Percentiles rank a stretch among this genome's conserved stretches.
Evolutionary conservation across 2,329 filamentous ascomycete genomes (phyloP).

Genomic region (Achaetomium macrosporum): DNA sequence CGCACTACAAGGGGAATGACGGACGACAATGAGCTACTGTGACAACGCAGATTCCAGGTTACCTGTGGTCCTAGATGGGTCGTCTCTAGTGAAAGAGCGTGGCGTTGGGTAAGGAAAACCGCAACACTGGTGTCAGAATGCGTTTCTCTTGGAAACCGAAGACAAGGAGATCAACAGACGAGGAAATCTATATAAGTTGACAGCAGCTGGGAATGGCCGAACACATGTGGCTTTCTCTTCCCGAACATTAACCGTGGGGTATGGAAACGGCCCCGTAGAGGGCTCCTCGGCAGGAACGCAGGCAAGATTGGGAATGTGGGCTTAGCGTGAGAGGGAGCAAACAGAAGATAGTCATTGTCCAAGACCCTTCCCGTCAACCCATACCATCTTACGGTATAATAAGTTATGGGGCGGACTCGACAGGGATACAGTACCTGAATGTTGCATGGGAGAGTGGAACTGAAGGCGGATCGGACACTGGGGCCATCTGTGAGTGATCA

Average conservation of each 20-base stretch:
- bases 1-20: not conserved
- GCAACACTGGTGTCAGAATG: constrained; percentile 14
- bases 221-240: constrained; percentile 15
- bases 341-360: constrained; percentile 10
- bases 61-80: not conserved
- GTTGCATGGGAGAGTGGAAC: constrained; percentile 24
- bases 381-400: constrained; percentile 13
- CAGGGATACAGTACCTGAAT: constrained; percentile 25
- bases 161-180: constrained; percentile 7
- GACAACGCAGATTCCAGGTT: not conserved
- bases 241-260: constrained; percentile 28
- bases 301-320: constrained; percentile 4
- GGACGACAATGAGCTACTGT: not conserved
- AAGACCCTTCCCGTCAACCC: constrained; percentile 11
- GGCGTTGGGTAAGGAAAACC: not conserved
- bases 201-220: not conserved
- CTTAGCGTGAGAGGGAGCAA: not conserved
- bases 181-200: constrained; percentile 17
- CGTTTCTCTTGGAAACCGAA: not conserved
- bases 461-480: constrained; percentile 15
- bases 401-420: constrained; percentile 19
- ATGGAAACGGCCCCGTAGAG: constrained; percentile 18
- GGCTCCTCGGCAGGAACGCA: constrained; percentile 9
- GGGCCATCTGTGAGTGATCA: constrained; percentile 20
- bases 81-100: not conserved